Base-by-base conservation (phyloP, 2,329 filamentous ascomycete species). In the Colletotrichum neosansevieriae region DNA sequence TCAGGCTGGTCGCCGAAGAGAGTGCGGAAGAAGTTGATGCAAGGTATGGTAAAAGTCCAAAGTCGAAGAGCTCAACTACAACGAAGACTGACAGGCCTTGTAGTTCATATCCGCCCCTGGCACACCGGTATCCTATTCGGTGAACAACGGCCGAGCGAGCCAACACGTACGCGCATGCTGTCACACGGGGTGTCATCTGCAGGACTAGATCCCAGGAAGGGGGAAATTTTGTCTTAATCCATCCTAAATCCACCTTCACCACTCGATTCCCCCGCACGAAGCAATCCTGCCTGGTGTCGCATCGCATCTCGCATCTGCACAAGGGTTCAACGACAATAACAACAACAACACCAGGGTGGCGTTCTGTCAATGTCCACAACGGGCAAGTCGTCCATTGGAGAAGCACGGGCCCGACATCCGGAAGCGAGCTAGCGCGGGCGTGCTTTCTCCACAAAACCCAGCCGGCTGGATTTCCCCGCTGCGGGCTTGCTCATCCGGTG, bases 381-480 rank as follows among this genome's bases (percentile, higher is more conserved):
- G 21, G 24, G 17, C 24, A 5, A 51, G 11, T 15, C n/a, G 47
- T 24, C 38, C 47, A 51, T 34, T 32, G 17, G n/a, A 57, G 32
- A 57, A 29, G 59, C 64, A 58, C 59, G 59, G n/a, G n/a, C n/a
- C n/a, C n/a, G n/a, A n/a, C n/a, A 29, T 47, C 54, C 60, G 42
- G 40, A 62, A 62, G 49, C 21, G 32, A 9, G 17, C 58, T 66
- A 62, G 57, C 53, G 54, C 51, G 24, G 24, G 6, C 10, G 12
- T 21, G 21, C 21, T 21, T 4, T 21, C 50, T 47, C n/a, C 40
- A 42, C 45, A 17, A 15, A 47, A 56, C 29, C 65, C 65, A 56
- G 32, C 53, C 47, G 47, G 53, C 15, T 59, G 65, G 65, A 40
- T 54, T 32, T 19, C 32, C 51, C n/a, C 40, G 32, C 44, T 38